phyloP scores from a whole-genome alignment of 2,329 filamentous ascomycete species.

The Colletotrichum coccodes region DNA sequence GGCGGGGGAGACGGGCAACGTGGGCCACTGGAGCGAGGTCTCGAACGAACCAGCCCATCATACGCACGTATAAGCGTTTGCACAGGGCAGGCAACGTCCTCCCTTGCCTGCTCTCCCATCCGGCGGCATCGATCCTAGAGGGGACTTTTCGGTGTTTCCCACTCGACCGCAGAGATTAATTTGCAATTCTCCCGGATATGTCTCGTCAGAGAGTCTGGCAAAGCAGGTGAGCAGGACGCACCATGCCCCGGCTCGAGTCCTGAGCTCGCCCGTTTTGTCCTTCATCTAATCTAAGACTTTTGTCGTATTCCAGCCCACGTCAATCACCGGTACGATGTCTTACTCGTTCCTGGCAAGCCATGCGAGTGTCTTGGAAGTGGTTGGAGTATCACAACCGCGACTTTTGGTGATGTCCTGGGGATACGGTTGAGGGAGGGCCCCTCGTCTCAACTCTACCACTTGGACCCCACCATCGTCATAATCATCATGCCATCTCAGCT shows the following conservation, averaged over 20 bases:
- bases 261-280: background rate
- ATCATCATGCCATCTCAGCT: background rate
- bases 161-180: background rate
- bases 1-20: background rate
- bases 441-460: background rate
- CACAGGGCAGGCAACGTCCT: background rate
- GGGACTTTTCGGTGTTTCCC: background rate
- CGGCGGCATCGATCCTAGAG: background rate
- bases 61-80: background rate
- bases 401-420: background rate
- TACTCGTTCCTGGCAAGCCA: background rate
- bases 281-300: background rate
- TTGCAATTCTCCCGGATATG: background rate
- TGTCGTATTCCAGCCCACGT: slow-evolving; percentile 8
- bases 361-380: slow-evolving; percentile 2
- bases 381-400: background rate
- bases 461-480: background rate
- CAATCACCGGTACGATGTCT: slow-evolving; percentile 10
- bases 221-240: background rate
- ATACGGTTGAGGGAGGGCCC: background rate
- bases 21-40: background rate
- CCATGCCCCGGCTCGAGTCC: background rate
- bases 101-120: background rate
- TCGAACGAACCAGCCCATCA: background rate
- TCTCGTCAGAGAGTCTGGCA: background rate